These are phyloP conservation scores for Chrysoporthe puriensis DNA, from an alignment of 2,329 filamentous ascomycete genomes.

Conservation along the genomic window DNA sequence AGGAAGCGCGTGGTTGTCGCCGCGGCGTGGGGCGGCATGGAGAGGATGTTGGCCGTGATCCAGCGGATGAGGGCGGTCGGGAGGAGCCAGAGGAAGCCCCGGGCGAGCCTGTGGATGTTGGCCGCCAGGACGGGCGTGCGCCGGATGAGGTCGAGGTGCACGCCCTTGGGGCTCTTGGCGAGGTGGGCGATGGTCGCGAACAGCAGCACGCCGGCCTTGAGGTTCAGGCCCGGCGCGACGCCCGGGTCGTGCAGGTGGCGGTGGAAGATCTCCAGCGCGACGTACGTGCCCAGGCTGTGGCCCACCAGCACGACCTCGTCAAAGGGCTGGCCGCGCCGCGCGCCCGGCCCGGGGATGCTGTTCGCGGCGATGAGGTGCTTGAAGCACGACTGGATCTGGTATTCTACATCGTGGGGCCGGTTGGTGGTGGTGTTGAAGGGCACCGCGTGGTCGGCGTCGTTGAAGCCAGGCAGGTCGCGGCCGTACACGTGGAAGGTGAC, in stretches of 20 bases:
- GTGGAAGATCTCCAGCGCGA: conserved; percentile 69
- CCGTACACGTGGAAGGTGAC: conserved; percentile 59
- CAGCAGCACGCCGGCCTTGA: conserved; percentile 63
- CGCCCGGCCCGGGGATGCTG: conserved; percentile 33
- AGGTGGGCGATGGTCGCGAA: conserved; percentile 79
- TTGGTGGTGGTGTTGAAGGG: conserved; percentile 45
- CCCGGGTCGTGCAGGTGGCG: conserved; percentile 50
- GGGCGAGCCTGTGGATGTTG: conserved; percentile 46
- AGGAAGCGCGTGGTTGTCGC: conserved; percentile 58
- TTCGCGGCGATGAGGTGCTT: conserved; percentile 43
- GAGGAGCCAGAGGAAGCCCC: conserved; percentile 45
- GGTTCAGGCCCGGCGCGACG: conserved; percentile 42
- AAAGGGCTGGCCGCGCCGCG: conserved; percentile 45
- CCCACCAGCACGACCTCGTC: conserved; percentile 69
- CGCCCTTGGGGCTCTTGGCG: conserved; percentile 63
- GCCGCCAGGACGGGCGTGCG: conserved; percentile 46
- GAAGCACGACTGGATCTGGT: conserved; percentile 51
- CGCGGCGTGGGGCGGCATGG: conserved; percentile 54
- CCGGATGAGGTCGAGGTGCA: conserved; percentile 50
- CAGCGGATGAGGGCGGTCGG: conserved; percentile 46
- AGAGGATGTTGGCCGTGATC: conserved; percentile 47
- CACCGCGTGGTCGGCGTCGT: conserved; percentile 52
- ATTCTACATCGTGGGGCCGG: conserved; percentile 55
- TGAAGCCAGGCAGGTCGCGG: conserved; percentile 62
- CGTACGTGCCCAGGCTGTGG: conserved; percentile 76